Evolutionary conservation across 2,329 filamentous ascomycete genomes (phyloP).

Genomic region (Colletotrichum nymphaeae): DNA sequence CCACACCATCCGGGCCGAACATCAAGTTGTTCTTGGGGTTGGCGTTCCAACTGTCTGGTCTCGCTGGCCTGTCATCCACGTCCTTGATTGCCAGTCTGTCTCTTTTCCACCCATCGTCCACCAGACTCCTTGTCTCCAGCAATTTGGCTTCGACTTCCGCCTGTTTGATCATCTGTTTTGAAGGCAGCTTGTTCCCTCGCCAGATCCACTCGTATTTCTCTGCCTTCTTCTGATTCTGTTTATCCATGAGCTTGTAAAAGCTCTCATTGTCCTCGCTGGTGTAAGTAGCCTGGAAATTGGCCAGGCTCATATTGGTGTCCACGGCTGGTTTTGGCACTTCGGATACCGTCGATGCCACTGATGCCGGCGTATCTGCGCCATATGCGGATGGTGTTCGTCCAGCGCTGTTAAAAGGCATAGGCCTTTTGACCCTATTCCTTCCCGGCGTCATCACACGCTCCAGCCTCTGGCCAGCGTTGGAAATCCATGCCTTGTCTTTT

Average conservation of each 20-base stretch:
- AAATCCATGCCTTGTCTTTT: slow-evolving; percentile 86
- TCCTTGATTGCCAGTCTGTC: slow-evolving; percentile 74
- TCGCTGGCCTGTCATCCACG: slow-evolving; percentile 77
- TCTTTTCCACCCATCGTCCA: slow-evolving; percentile 67
- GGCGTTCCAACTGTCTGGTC: slow-evolving; percentile 80
- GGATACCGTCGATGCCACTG: slow-evolving; percentile 56
- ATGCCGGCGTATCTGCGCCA: slow-evolving; percentile 79
- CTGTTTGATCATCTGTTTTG: slow-evolving; percentile 80
- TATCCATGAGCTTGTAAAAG: slow-evolving; percentile 92
- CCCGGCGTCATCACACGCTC: slow-evolving; percentile 86
- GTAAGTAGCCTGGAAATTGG: slow-evolving; percentile 90
- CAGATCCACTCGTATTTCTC: slow-evolving; percentile 93
- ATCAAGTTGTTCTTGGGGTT: slow-evolving; percentile 86
- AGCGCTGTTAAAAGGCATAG: slow-evolving; percentile 44
- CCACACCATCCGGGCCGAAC: slow-evolving; percentile 79
- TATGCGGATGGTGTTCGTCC: slow-evolving; percentile 73
- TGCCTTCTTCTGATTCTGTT: slow-evolving; percentile 85
- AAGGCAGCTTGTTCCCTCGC: slow-evolving; percentile 85
- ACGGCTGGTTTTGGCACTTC: slow-evolving; percentile 60
- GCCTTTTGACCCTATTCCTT: slow-evolving; percentile 49
- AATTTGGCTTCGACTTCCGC: slow-evolving; percentile 70
- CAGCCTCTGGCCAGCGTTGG: slow-evolving; percentile 78
- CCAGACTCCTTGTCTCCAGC: slow-evolving; percentile 55
- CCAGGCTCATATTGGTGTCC: slow-evolving; percentile 83
- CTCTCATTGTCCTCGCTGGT: slow-evolving; percentile 98